Evolutionary conservation across 108 stramenopile species (phyloP).

Genomic region (Parietichytrium sp.): DNA sequence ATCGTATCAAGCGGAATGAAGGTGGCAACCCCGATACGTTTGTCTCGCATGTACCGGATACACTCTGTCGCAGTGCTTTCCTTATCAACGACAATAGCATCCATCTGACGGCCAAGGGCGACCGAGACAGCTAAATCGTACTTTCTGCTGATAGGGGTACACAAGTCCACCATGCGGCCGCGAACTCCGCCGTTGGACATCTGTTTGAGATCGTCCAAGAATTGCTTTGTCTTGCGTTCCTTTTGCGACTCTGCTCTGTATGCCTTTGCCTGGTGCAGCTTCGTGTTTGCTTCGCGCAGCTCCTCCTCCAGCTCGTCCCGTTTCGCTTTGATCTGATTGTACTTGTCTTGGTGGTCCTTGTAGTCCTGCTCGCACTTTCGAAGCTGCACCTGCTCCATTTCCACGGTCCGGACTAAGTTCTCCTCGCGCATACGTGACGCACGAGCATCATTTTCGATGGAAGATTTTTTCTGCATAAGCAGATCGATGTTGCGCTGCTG

Average conservation of each 20-base stretch:
- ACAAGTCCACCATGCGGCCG: constrained; percentile 89
- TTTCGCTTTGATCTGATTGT: constrained; percentile 62
- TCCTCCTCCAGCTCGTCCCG: constrained; percentile 66
- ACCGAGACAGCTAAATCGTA: constrained; percentile 91
- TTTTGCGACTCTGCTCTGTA: constrained; percentile 76
- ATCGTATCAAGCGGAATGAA: constrained; percentile 91
- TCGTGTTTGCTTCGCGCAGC: constrained; percentile 72
- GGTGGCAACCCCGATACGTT: constrained; percentile 84
- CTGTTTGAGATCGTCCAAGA: constrained; percentile 73
- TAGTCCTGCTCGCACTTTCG: constrained; percentile 58
- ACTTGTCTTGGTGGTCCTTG: constrained; percentile 71
- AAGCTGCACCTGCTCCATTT: constrained; percentile 62
- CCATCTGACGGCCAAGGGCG: constrained; percentile 95
- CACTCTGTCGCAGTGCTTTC: constrained; percentile 82
- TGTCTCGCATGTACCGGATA: constrained; percentile 86
- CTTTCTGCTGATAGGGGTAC: constrained; percentile 81
- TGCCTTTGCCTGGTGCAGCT: constrained; percentile 77
- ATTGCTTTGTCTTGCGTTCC: constrained; percentile 70
- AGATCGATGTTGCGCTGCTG: neutral
- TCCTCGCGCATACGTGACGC: neutral
- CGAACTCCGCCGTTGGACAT: constrained; percentile 83
- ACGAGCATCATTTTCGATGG: neutral
- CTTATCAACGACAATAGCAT: constrained; percentile 93
- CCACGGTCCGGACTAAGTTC: constrained; percentile 60
- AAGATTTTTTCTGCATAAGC: neutral